Evolutionary conservation across 2,329 filamentous ascomycete species (phyloP).

Genomic region (Pseudocercospora pini-densiflorae): DNA sequence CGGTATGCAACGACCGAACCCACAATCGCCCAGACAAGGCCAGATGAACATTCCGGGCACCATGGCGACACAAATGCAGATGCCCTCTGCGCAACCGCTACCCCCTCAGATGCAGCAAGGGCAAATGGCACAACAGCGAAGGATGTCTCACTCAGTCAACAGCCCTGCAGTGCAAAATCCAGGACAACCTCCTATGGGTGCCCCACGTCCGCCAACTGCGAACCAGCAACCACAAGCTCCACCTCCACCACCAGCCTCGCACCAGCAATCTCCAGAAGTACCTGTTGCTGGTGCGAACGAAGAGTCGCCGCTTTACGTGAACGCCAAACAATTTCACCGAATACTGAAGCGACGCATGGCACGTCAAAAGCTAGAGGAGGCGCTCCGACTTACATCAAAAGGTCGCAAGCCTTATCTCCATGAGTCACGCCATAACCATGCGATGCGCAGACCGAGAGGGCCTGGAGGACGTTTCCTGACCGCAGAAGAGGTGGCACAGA

Average conservation of each 20-base stretch:
- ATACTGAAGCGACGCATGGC: constrained; percentile 94
- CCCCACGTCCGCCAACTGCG: constrained; percentile 76
- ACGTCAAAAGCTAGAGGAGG: constrained; percentile 90
- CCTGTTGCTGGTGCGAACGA: constrained; percentile 69
- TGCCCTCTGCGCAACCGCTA: constrained; percentile 62
- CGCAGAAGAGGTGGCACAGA: constrained; percentile 89
- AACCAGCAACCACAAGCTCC: constrained; percentile 60
- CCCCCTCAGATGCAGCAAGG: constrained; percentile 45
- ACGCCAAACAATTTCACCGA: constrained; percentile 97
- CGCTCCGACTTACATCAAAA: constrained; percentile 88
- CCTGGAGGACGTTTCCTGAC: constrained; percentile 95
- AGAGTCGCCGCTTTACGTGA: constrained; percentile 95
- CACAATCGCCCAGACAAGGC: constrained; percentile 75
- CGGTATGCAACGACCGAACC: constrained; percentile 64
- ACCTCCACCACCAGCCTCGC: constrained; percentile 55
- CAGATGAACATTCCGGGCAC: constrained; percentile 56
- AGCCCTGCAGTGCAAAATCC: constrained; percentile 62
- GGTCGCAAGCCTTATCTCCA: constrained; percentile 96
- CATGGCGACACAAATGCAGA: constrained; percentile 52
- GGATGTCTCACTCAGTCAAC: constrained; percentile 74
- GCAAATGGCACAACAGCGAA: constrained; percentile 51
- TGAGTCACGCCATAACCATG: constrained; percentile 96
- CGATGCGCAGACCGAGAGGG: constrained; percentile 92
- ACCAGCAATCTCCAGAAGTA: constrained; percentile 77
- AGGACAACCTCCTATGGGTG: constrained; percentile 52